Base-by-base conservation (phyloP, 2,329 filamentous ascomycete genomes). In the Aspergillus sp. region DNA sequence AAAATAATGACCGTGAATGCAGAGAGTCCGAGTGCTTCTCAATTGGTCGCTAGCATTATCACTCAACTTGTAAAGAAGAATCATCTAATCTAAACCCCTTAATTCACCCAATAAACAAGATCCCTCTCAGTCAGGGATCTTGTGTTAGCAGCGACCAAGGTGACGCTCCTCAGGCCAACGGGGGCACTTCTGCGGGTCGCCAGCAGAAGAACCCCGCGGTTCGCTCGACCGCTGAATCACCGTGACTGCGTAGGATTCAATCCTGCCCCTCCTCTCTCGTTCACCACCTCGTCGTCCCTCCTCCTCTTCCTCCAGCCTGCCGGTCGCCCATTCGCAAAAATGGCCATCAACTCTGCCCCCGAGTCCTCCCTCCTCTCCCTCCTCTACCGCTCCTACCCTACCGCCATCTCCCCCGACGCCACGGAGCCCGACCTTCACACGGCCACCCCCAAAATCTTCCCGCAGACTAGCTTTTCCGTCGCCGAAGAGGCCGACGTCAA, bases 401-500 rank as follows among this genome's bases (percentile, higher is more conserved):
- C 68, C 55, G 71, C 72, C 54, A 69, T 80, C 63, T 74, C 76
- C 60, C 67, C 73, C 64, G 67, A 77, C 70, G 69, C 74, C 51
- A 78, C 76, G 48, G 78, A 79, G 66, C 72, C 74, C 55, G 78
- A 80, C 57, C 75, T 80, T 45, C 72, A 75, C 64, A 72, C 81
- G 67, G 75, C 80, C 65, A 81, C 80, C 62, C 78, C 83, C 76
- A 86, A 83, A 74, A 90, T 94, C 71, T 87, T 92, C 80, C 82
- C 85, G 65, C 79, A 84, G 65, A 84, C 86, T 73, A 87, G 85
- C 70, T 96, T 95, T 82, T 87, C 87, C 64, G 82, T 89, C 70
- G 85, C 87, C 66, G 93, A 98, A 80, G 88, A 93, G 80, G 86
- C 90, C 17, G 92, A 97, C 80, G 90, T 97, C 76, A 87, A 89